These are phyloP conservation scores for Copromyces sp. DNA, from an alignment of 495 filamentous ascomycete species.

Conservation along the genomic window DNA sequence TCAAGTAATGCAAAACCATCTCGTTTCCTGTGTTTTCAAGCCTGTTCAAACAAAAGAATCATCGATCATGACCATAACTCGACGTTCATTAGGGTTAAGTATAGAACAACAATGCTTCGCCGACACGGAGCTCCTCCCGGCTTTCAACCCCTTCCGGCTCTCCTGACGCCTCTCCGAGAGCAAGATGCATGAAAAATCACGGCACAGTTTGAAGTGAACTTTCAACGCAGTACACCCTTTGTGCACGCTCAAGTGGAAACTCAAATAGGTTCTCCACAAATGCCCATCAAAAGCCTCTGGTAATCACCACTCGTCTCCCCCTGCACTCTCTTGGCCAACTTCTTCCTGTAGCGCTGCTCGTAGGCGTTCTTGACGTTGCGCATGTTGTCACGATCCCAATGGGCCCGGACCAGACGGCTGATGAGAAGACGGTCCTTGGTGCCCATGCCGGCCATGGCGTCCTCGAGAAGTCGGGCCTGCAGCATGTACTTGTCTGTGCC, in stretches of 20 bases:
- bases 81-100: background rate
- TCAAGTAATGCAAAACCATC: background rate
- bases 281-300: slow-evolving; percentile 52
- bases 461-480: slow-evolving; percentile 71
- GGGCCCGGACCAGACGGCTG: slow-evolving; percentile 57
- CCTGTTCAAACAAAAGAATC: background rate
- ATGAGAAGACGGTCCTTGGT: slow-evolving; percentile 80
- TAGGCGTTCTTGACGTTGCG: slow-evolving; percentile 66
- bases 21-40: background rate
- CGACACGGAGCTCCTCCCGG: background rate
- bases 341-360: slow-evolving; percentile 48
- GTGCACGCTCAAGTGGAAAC: background rate
- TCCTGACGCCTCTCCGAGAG: background rate
- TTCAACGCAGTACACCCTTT: background rate
- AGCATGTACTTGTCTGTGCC: slow-evolving; percentile 71
- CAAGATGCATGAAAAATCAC: background rate
- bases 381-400: slow-evolving; percentile 70
- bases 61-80: background rate
- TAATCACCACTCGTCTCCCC: slow-evolving; percentile 87
- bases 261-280: background rate
- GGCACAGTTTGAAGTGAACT: background rate
- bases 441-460: slow-evolving; percentile 74
- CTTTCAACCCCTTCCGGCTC: no score
- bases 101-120: background rate
- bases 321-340: slow-evolving; percentile 53